Conservation (phyloP, 495 filamentous ascomycete genomes). For the Lasiosphaeria miniovina region DNA sequence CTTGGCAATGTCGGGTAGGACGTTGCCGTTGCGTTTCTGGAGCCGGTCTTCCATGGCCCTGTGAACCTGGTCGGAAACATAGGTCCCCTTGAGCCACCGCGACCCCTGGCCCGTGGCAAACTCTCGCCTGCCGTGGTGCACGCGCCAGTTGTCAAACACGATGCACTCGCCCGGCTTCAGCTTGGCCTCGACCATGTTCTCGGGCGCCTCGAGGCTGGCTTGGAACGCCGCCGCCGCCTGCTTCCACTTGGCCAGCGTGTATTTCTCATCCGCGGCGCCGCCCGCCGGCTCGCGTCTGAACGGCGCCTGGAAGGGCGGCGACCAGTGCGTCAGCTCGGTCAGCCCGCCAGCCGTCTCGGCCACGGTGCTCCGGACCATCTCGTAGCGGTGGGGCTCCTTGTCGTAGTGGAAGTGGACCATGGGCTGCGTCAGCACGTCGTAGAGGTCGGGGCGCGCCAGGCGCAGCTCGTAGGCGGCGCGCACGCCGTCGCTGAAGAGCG, state of each 20-base stretch:
- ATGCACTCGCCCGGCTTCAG: conserved; percentile 77
- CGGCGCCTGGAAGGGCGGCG: conserved; percentile 44
- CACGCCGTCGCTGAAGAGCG: conserved; percentile 73
- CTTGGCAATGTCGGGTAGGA: neutral
- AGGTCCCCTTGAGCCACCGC: conserved; percentile 81
- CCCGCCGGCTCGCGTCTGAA: neutral
- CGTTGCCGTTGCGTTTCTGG: conserved; percentile 3
- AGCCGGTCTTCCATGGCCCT: conserved; percentile 42
- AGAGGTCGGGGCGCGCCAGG: conserved; percentile 21
- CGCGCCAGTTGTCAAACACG: conserved; percentile 78
- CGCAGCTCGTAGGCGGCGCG: conserved; percentile 52
- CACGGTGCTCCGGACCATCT: conserved; percentile 50
- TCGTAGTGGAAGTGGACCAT: conserved; percentile 65
- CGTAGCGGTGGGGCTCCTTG: conserved; percentile 62
- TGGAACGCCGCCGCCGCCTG: conserved; percentile 47
- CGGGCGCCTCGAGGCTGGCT: conserved; percentile 40
- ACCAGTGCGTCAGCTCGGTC: conserved; percentile 59
- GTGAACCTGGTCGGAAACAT: conserved; percentile 71
- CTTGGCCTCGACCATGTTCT: conserved; percentile 63
- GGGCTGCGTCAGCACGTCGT: conserved; percentile 38
- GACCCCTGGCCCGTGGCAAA: conserved; percentile 63
- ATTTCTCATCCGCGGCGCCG: neutral
- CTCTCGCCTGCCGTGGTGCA: conserved; percentile 71
- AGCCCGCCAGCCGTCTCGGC: conserved; percentile 17
- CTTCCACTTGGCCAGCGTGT: conserved; percentile 29